Base-by-base conservation (phyloP, 257 asterid species). In the Gentiana macrophylla region DNA sequence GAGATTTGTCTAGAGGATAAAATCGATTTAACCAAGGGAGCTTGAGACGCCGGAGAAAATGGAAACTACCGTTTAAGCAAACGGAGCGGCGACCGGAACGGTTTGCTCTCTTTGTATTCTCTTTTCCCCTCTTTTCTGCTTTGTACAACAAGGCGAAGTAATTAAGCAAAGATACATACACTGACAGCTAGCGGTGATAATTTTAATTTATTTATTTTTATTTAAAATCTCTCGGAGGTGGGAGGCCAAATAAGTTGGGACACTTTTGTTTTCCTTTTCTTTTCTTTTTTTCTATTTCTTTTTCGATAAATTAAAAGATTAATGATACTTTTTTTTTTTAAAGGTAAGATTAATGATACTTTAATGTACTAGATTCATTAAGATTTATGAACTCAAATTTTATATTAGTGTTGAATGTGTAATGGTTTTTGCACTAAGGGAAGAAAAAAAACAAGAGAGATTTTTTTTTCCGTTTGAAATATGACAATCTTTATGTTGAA, bases 101-200 rank as follows among this genome's bases (percentile, higher is more conserved):
- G 34, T 47, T 61, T 55, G 59, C 61, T 66, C 72, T 59, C 49
- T 52, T 59, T 50, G n/a, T 67, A 41, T 6, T 41, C 59, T 54
- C 60, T 46, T 44, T 59, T 49, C n/a, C 35, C 8, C 61, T 12
- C 62, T 32, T 60, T 48, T 50, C 38, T 60, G 37, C 46, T 47
- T 41, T 4, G 49, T 36, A 41, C 61, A 72, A 58, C 77, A 63
- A 65, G 73, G 70, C 48, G 80, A 67, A 60, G 74, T 51, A 59
- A 55, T 50, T 37, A 56, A 61, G 59, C 53, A 55, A 55, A 63
- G 62, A 57, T 7, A 41, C 34, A 61, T 59, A 62, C 48, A 57
- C 61, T 60, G 53, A 56, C 46, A 12, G 35, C 13, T 44, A 12
- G 62, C n/a, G 8, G 49, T 24, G 24, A 24, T 24, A 24, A 24